Conservation (phyloP, 2,329 filamentous ascomycete species). For the Talaromyces sp. region DNA sequence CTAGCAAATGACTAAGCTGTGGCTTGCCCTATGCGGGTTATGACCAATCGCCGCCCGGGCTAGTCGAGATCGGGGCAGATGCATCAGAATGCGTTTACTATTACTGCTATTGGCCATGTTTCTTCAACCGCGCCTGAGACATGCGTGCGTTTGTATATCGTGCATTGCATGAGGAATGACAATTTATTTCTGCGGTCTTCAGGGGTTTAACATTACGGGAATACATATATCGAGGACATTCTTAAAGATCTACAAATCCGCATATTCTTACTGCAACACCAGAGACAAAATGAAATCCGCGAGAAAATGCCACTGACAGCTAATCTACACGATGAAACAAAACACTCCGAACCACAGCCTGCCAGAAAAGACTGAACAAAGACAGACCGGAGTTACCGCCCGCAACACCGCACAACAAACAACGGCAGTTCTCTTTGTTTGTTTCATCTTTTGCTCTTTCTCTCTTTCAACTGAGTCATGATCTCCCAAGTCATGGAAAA, state of each 20-base stretch:
- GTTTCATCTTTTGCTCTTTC: background rate
- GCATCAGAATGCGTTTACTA: background rate
- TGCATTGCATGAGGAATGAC: too few species aligned
- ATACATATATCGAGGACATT: background rate
- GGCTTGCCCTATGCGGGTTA: background rate
- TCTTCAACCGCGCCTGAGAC: background rate
- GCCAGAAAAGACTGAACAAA: background rate
- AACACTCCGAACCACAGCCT: background rate
- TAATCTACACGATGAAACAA: background rate
- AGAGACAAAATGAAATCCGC: background rate
- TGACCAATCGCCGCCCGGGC: background rate
- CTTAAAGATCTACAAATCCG: too few species aligned
- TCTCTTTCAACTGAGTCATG: background rate
- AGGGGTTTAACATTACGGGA: too few species aligned
- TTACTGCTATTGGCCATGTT: background rate
- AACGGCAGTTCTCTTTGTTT: background rate
- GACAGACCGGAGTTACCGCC: background rate
- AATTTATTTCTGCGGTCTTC: too few species aligned
- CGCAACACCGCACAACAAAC: background rate
- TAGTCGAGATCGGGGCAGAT: too few species aligned
- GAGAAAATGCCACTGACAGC: background rate
- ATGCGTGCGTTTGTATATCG: background rate
- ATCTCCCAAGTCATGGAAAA: background rate
- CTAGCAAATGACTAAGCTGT: background rate
- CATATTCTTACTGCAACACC: background rate